Evolutionary conservation across 306 rosid genomes (phyloP).

Genomic region (Gynostemma pentaphyllum): DNA sequence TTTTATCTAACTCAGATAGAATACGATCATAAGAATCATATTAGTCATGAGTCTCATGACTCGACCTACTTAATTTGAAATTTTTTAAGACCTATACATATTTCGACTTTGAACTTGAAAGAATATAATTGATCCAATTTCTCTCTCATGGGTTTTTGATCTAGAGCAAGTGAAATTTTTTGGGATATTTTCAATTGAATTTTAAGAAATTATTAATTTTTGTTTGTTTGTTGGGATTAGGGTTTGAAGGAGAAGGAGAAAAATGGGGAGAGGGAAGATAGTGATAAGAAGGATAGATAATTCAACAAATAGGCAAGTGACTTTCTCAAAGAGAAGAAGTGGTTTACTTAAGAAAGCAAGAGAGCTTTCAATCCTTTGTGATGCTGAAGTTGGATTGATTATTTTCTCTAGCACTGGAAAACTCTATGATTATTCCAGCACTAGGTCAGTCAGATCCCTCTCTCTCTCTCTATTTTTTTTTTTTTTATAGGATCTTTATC

Average conservation of each 20-base stretch:
- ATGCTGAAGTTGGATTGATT: conserved; percentile 29
- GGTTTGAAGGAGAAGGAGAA: not conserved
- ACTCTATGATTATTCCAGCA: conserved; percentile 25
- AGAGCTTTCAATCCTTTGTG: conserved; percentile 37
- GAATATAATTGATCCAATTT: no score
- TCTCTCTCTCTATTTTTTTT: not conserved
- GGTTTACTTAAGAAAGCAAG: conserved; percentile 36
- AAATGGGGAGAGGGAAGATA: conserved; percentile 33
- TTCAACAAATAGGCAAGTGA: conserved; percentile 27
- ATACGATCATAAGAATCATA: no score
- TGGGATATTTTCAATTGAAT: not conserved
- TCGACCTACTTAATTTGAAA: no score
- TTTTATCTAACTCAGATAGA: no score
- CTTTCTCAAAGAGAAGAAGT: conserved; percentile 19
- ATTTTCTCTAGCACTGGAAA: conserved; percentile 29
- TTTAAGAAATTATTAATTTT: not conserved
- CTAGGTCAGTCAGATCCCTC: conserved; percentile 22
- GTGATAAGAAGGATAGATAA: conserved; percentile 25
- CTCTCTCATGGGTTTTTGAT: not conserved
- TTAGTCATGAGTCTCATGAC: no score
- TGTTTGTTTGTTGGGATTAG: not conserved
- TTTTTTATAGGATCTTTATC: not conserved
- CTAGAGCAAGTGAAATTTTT: not conserved
- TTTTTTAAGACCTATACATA: no score
- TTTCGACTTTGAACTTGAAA: no score